Conservation (phyloP, 2,329 filamentous ascomycete species). For the Fusarium piperis region DNA sequence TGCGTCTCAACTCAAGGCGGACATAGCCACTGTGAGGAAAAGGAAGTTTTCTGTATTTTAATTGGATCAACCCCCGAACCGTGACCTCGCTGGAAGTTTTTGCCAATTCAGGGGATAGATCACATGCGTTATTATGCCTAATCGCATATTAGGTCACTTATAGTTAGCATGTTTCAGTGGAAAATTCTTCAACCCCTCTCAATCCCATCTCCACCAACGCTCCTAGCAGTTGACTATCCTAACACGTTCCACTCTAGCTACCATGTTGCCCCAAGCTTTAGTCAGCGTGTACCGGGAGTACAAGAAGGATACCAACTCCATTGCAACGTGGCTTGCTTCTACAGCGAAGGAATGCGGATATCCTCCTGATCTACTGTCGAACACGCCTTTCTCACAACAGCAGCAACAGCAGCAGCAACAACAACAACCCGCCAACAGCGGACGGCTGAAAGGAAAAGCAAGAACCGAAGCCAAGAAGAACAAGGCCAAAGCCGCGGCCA, state of each 20-base stretch:
- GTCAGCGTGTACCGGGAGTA: conserved; percentile 51
- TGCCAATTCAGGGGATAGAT: too few relatives aligned
- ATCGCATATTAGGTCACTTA: background rate
- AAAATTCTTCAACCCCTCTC: background rate
- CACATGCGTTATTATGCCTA: too few relatives aligned
- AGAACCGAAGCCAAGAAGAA: background rate
- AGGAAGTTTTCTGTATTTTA: too few relatives aligned
- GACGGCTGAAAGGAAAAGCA: background rate
- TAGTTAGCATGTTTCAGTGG: background rate
- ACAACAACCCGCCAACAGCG: background rate
- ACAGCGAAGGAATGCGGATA: conserved; percentile 50
- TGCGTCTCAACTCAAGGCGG: too few relatives aligned
- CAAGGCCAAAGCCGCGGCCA: background rate
- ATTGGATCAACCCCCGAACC: too few relatives aligned
- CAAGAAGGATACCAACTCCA: conserved; percentile 51
- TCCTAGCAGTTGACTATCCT: background rate
- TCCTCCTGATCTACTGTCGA: conserved; percentile 14
- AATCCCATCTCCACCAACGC: background rate
- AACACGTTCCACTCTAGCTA: background rate
- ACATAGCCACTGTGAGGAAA: too few relatives aligned
- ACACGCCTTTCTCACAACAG: background rate
- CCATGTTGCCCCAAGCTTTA: background rate
- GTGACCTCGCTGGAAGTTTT: too few relatives aligned
- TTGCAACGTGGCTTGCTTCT: conserved; percentile 54
- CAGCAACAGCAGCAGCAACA: too few relatives aligned